Base-by-base conservation (phyloP, 1,139 yeast species). In the Zygotorulaspora mrakii region DNA sequence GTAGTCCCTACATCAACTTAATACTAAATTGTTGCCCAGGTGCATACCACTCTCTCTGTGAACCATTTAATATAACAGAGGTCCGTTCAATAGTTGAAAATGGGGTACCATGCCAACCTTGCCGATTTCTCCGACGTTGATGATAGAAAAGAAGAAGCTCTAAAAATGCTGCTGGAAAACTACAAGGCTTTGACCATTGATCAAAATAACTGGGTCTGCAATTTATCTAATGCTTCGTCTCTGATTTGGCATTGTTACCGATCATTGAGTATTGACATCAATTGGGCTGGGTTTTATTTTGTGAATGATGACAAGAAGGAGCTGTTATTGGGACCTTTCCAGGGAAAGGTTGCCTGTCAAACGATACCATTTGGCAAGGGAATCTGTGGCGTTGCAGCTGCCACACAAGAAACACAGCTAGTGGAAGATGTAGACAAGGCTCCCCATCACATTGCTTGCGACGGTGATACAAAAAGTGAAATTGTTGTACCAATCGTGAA, bases 381-480 rank as follows among this genome's bases (percentile, higher is more conserved):
- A 6, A 97, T 91, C 0, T 91, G 97, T 65, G 97, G 98, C 5
- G 68, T 76, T 1, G 95, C 95, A 1, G 95, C 95, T 0, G 47
- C 59, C 0, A 51, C 68, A 0, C 61, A 64, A 42, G 39, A 62
- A 38, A 82, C 95, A 0, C 95, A 86, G 59, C 59, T 87, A 8
- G 96, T 91, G 6, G 69, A 72, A 0, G 75, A 91, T 61, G 97
- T 89, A 2, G 71, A 82, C 17, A 60, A 73, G 50, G 88, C 77
- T 53, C 95, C 95, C 0, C 95, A 95, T 1, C 97, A 91, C 60
- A 91, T 91, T 52, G 97, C 97, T 0, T 91, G 98, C 62, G 98
- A 91, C 65, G 95, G 96, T 1, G 95, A 81, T 43, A 89, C 97
- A 1, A 73, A 82, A 46, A 83, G 95, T 61, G 98, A 91, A 60